Percentiles rank a stretch among this genome's conserved stretches.
Evolutionary conservation across 2,329 filamentous ascomycete species (phyloP).

Genomic region (Plectosphaerella sp.): DNA sequence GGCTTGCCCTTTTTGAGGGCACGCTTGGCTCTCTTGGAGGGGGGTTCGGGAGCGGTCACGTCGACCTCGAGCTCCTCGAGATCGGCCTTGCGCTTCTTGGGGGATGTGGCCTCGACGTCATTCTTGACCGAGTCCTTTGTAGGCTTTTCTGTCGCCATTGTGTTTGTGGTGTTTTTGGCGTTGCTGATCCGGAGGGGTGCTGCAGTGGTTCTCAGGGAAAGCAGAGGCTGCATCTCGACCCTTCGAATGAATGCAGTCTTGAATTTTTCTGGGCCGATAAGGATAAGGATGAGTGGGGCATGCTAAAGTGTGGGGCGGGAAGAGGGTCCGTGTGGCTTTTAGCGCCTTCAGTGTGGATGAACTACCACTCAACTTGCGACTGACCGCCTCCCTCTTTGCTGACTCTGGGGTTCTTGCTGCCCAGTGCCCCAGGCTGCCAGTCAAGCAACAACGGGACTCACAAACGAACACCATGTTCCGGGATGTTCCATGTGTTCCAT

Average conservation of each 20-base stretch:
- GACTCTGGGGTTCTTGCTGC: too few relatives aligned
- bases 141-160: conserved; percentile 1
- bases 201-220: not conserved
- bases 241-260: not conserved
- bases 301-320: too few relatives aligned
- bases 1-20: conserved; percentile 80
- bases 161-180: not conserved
- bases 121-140: not conserved
- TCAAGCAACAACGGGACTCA: too few relatives aligned
- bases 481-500: too few relatives aligned
- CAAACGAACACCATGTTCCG: too few relatives aligned
- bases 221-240: not conserved
- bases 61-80: conserved; percentile 83
- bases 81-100: conserved; percentile 69
- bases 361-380: too few relatives aligned
- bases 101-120: conserved; percentile 12
- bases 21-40: conserved; percentile 89
- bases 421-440: too few relatives aligned
- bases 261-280: conserved; percentile 2
- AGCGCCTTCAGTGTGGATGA: too few relatives aligned
- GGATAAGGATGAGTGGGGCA: not conserved
- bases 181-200: not conserved
- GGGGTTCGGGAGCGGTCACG: conserved; percentile 81
- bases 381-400: too few relatives aligned
- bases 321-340: too few relatives aligned